Evolutionary conservation across 495 filamentous ascomycete species (phyloP), one percentile per base, ranked within the genome.

Genomic region (Podospora australis): DNA sequence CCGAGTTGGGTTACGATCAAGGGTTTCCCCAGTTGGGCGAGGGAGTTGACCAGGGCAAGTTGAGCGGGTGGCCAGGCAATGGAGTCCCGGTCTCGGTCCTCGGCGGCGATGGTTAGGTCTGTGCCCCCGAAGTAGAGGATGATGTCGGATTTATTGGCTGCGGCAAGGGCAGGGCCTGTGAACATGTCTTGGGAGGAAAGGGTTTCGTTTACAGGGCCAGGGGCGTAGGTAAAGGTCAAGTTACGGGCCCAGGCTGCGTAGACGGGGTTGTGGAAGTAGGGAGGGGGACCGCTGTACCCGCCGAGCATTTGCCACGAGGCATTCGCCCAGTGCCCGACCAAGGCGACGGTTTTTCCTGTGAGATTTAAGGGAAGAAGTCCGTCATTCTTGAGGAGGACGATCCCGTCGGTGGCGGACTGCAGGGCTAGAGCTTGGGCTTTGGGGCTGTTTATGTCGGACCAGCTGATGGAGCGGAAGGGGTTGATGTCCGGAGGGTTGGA

Each of bases 171-270:
- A 14, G 54, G 80, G 0, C 71, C 70, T 4, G 78, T 75, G 7
- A 82, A 69, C 53, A 72, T 70, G 54, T 82, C 81, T 29, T 70
- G 74, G 13, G 40, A 14, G 76, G 38, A 74, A 63, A 1, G 75
- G 75, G 38, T 49, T 53, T 6, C 78, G 79, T 39, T 34, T 21
- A 56, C 32, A 0, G 63, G 59, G 0, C 58, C 61, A 2, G 49
- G 49, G 8, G 52, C 58, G 23, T 54, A 49, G 19, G 41, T 32
- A 47, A 50, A 55, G 11, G 45, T 34, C 8, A 64, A 52, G 5
- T 60, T 58, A 9, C 64, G 46, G n/a, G 58, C 48, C 48, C 58
- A 52, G 2, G 65, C 64, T 1, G 68, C 70, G 23, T 59, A 48
- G 2, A 65, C 8, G 0, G 67, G 67, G 1, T 47, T 56, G 13